Percentiles rank a stretch among this genome's conserved stretches.
Evolutionary conservation across 345 rosid species (phyloP).

Genomic region (Corymbia maculata): DNA sequence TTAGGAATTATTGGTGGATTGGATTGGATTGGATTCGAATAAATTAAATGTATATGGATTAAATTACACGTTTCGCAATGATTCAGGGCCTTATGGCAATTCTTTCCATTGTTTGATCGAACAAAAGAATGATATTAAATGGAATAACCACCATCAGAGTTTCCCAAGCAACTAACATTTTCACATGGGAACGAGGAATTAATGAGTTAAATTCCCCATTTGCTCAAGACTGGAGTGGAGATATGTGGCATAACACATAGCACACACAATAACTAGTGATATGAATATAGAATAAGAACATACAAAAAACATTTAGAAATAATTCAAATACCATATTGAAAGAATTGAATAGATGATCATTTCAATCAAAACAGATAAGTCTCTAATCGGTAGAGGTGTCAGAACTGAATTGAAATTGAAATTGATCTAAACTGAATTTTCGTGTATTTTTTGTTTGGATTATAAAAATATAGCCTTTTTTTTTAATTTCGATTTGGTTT

Average conservation of each 20-base stretch:
- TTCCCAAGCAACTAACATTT: too few relatives aligned
- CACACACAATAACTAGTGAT: fast-evolving
- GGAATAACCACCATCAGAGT: too few relatives aligned
- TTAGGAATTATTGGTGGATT: not conserved
- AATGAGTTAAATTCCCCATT: fast-evolving
- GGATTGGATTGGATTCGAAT: fast-evolving
- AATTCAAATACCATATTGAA: not conserved
- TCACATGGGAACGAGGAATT: too few relatives aligned
- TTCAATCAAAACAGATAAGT: not conserved
- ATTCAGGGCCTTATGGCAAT: fast-evolving
- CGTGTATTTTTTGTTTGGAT: not conserved
- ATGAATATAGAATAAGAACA: too few relatives aligned
- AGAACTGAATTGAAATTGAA: fast-evolving
- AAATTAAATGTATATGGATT: fast-evolving
- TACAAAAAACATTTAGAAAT: not conserved
- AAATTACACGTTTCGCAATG: not conserved
- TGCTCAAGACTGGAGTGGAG: not conserved
- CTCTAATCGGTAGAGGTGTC: not conserved
- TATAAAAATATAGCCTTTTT: too few relatives aligned
- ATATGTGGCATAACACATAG: not conserved
- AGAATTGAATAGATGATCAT: not conserved
- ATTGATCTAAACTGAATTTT: too few relatives aligned
- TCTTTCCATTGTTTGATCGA: not conserved
- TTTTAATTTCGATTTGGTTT: not conserved
- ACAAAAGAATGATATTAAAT: too few relatives aligned